phyloP scores from a whole-genome alignment of 2,329 filamentous ascomycete genomes.

The Pseudogymnoascus sp. region DNA sequence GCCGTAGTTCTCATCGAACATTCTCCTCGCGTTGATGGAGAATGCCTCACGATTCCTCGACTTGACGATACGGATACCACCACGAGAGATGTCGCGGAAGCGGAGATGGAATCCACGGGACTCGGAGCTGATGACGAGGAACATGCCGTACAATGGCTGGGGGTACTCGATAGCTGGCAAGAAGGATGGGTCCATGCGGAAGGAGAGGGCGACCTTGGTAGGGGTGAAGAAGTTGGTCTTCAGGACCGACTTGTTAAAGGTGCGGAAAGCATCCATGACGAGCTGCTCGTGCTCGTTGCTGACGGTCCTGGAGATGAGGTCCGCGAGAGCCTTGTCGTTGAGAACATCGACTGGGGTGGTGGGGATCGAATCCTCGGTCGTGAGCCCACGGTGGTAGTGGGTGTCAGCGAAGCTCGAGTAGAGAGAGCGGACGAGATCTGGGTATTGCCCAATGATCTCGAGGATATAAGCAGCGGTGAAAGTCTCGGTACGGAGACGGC shows the following conservation, averaged over 20 bases:
- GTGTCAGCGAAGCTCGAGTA: constrained; percentile 88
- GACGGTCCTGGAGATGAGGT: constrained; percentile 70
- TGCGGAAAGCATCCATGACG: constrained; percentile 93
- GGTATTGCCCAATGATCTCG: constrained; percentile 91
- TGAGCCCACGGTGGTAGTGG: constrained; percentile 55
- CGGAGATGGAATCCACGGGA: constrained; percentile 95
- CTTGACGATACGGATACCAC: constrained; percentile 97
- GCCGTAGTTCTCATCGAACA: constrained; percentile 99
- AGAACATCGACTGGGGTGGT: constrained; percentile 59
- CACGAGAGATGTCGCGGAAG: constrained; percentile 93
- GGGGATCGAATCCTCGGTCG: constrained; percentile 40
- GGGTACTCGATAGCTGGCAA: constrained; percentile 88
- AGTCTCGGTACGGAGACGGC: constrained; percentile 86
- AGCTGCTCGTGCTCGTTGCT: constrained; percentile 93
- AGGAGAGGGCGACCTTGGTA: constrained; percentile 95
- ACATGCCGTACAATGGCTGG: constrained; percentile 93
- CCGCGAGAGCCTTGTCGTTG: constrained; percentile 63
- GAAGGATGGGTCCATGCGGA: constrained; percentile 84
- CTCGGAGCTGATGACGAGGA: constrained; percentile 93
- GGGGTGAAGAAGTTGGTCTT: constrained; percentile 97
- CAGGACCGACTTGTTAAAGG: constrained; percentile 87
- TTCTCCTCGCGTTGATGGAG: constrained; percentile 86
- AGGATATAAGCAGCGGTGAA: constrained; percentile 98
- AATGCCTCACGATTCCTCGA: constrained; percentile 94
- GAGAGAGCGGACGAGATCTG: constrained; percentile 73